Evolutionary conservation across 495 filamentous ascomycete genomes (phyloP).

Genomic region (Clohesyomyces aquaticus): DNA sequence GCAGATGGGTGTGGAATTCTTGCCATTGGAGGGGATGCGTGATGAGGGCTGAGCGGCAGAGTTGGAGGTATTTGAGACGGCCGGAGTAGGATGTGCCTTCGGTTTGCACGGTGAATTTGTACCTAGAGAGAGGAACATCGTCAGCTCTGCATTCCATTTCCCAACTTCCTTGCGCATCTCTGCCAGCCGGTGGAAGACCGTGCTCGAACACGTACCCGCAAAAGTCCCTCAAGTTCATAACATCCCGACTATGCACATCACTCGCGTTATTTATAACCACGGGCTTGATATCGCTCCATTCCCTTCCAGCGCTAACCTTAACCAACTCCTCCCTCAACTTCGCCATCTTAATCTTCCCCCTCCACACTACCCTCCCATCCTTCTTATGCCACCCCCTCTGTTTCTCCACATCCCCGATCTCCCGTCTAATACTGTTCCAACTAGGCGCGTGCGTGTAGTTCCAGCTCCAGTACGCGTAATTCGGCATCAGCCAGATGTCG

Average conservation of each 20-base stretch:
- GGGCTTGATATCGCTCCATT: constrained; percentile 57
- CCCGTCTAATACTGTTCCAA: constrained; percentile 31
- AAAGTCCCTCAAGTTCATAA: constrained; percentile 54
- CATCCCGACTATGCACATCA: constrained; percentile 46
- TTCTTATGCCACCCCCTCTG: constrained; percentile 19
- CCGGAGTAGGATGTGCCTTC: constrained; percentile 65
- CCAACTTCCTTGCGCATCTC: no score
- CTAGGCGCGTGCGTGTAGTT: constrained; percentile 34
- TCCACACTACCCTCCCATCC: constrained; percentile 24
- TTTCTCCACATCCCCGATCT: constrained; percentile 19
- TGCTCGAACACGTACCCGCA: constrained; percentile 52
- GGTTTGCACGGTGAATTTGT: constrained; percentile 58
- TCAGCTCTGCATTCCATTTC: no score
- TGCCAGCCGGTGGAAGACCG: no score
- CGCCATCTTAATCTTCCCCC: constrained; percentile 45
- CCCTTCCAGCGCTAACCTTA: constrained; percentile 40
- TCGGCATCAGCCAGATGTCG: constrained; percentile 32
- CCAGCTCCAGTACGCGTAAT: constrained; percentile 38
- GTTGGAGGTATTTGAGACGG: constrained; percentile 58
- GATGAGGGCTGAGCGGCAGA: constrained; percentile 55
- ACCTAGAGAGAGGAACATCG: constrained; percentile 1
- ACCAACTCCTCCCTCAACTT: constrained; percentile 54
- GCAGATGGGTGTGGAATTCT: constrained; percentile 57
- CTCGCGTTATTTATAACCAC: constrained; percentile 40
- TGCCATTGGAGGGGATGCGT: constrained; percentile 55